These are phyloP conservation scores for Lizonia empirigonia DNA, from an alignment of 2,329 filamentous ascomycete genomes.

Conservation along the genomic window DNA sequence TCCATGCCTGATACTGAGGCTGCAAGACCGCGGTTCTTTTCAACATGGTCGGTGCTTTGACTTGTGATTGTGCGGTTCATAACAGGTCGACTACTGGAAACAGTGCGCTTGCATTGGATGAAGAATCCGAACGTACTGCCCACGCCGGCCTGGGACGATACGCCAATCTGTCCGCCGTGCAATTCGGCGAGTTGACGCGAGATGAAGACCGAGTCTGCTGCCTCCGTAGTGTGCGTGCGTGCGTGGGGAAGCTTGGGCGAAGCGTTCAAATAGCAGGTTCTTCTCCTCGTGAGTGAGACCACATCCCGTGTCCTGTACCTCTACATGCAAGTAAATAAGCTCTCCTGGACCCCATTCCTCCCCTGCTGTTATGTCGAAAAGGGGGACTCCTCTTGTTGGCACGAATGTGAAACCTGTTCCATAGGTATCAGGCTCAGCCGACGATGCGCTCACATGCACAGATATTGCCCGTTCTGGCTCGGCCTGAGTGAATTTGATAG, in stretches of 20 bases:
- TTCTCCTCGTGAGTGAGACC: constrained; percentile 41
- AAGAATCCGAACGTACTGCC: constrained; percentile 47
- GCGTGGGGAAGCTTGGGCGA: constrained; percentile 42
- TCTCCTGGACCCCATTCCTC: constrained; percentile 40
- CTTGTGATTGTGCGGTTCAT: constrained; percentile 4
- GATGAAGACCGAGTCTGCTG: constrained; percentile 47
- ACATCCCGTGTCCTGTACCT: constrained; percentile 43
- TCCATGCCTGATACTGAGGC: constrained; percentile 13
- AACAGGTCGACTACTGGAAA: constrained; percentile 7
- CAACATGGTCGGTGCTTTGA: constrained; percentile 13
- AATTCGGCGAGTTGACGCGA: constrained; percentile 44
- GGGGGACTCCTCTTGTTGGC: constrained; percentile 24
- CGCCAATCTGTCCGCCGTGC: constrained; percentile 45
- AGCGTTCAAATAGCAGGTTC: constrained; percentile 39
- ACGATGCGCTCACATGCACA: constrained; percentile 45
- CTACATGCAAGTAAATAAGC: constrained; percentile 35
- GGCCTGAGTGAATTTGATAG: constrained; percentile 54
- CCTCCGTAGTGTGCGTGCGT: constrained; percentile 46
- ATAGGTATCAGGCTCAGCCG: constrained; percentile 40
- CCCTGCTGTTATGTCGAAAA: constrained; percentile 24
- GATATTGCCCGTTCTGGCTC: constrained; percentile 43
- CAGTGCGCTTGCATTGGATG: constrained; percentile 32
- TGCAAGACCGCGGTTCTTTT: constrained; percentile 11
- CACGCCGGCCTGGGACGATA: constrained; percentile 34
- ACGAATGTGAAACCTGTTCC: constrained; percentile 34